phyloP scores from a whole-genome alignment of 257 asterid genomes.

The Thymus quinquecostatus region DNA sequence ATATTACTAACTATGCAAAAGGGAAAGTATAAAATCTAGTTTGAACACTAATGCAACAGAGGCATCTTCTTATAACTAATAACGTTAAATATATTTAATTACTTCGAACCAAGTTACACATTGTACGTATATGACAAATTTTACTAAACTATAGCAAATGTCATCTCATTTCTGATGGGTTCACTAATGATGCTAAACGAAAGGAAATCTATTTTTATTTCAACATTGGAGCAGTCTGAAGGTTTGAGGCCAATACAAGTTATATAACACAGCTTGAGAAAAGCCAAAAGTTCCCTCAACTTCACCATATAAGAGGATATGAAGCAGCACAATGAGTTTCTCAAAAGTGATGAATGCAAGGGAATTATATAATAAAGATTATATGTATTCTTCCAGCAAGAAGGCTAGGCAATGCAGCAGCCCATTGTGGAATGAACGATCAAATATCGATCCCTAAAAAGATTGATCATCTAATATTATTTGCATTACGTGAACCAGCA shows the following conservation, averaged over 20 bases:
- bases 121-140: constrained; percentile 1
- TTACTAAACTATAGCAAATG: background rate
- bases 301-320: constrained; percentile 7
- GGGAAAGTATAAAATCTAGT: background rate
- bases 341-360: background rate
- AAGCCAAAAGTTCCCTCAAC: background rate
- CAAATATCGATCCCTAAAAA: background rate
- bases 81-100: background rate
- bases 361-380: background rate
- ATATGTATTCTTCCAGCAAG: background rate
- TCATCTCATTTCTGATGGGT: constrained; percentile 11
- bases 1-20: constrained; percentile 11
- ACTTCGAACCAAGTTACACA: background rate
- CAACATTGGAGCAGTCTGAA: constrained; percentile 2
- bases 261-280: background rate
- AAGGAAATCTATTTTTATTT: background rate
- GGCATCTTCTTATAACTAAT: constrained; percentile 4
- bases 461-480: background rate
- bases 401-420: background rate
- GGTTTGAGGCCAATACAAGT: background rate
- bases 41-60: background rate
- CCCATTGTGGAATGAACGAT: background rate
- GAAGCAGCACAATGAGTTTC: background rate
- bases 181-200: constrained; percentile 3
- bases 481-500: background rate